Percentiles rank a stretch among this genome's conserved stretches.
phyloP scores from a whole-genome alignment of 2,329 filamentous ascomycete species.

The Botrytis hyacinthi region DNA sequence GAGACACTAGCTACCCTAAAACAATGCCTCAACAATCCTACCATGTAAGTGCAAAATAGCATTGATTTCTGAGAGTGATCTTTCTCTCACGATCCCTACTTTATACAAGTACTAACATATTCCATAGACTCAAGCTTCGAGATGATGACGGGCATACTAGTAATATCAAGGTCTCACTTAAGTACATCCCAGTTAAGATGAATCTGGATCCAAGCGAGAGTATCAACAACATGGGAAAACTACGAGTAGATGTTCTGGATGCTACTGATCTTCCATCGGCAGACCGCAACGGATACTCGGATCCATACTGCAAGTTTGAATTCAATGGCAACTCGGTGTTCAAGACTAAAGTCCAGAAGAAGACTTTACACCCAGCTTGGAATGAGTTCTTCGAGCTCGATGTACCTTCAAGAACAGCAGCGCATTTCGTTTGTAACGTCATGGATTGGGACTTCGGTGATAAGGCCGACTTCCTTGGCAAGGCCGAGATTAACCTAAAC shows the following conservation, averaged over 20 bases:
- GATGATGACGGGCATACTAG: slow-evolving; percentile 72
- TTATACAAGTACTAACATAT: slow-evolving; percentile 63
- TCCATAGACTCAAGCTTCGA: slow-evolving; percentile 76
- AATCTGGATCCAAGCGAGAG: slow-evolving; percentile 89
- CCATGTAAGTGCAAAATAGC: slow-evolving; percentile 15
- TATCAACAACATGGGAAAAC: slow-evolving; percentile 97
- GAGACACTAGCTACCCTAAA: slow-evolving; percentile 85
- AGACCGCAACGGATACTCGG: slow-evolving; percentile 93
- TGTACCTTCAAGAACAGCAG: slow-evolving; percentile 78
- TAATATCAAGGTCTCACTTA: slow-evolving; percentile 86
- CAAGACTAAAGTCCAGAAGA: slow-evolving; percentile 96
- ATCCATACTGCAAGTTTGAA: slow-evolving; percentile 94
- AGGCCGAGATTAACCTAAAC: slow-evolving; percentile 70
- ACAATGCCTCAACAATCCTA: slow-evolving; percentile 59
- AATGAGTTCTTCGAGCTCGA: slow-evolving; percentile 91
- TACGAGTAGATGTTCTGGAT: slow-evolving; percentile 90
- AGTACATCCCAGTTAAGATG: slow-evolving; percentile 95
- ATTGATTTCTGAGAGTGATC: slow-evolving; percentile 49
- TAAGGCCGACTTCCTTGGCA: slow-evolving; percentile 87
- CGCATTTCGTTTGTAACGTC: slow-evolving; percentile 78
- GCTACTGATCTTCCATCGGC: slow-evolving; percentile 85
- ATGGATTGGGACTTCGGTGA: slow-evolving; percentile 98
- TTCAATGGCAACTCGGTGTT: slow-evolving; percentile 85
- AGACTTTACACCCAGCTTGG: slow-evolving; percentile 92
- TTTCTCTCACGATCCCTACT: not conserved